Evolutionary conservation across 1,284 basidiomycete genomes (phyloP), one percentile per base, ranked within the genome.

Genomic region (Rhizopogon parksii): DNA sequence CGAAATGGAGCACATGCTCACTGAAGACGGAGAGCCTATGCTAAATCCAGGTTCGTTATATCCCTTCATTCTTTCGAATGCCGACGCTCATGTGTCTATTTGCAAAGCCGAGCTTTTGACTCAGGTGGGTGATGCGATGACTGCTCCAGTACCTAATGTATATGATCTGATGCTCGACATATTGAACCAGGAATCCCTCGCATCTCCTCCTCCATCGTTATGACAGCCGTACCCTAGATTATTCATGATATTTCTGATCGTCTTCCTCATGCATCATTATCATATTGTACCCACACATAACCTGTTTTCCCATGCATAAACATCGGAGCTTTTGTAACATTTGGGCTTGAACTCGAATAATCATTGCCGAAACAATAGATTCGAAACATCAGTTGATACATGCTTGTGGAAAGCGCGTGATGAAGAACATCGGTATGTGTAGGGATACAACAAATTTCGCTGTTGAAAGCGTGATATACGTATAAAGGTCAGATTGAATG

Each of bases 21-120:
- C 78, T 2, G 80, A 82, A 57, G 79, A 82, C 57, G 79, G 77
- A 12, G 79, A 79, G 59, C 76, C 79, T 8, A 83, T 84, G 79
- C 65, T 84, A 53, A 81, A 82, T 61, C 79, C 82, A 66, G 80
- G 81, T 83, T 47, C 27, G 11, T 36, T 9, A 54, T 25, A 17
- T 17, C 25, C 40, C 34, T 42, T 51, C 5, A 32, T 11, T 7
- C 36, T 30, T 40, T 45, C 24, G 25, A 9, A 8, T 11, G 27
- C 37, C 53, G 35, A 60, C 35, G 14, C 6, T 39, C 3, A 12
- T 56, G 37, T 49, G 25, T 30, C 8, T 34, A 45, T 45, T 21
- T 35, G 24, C 42, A 45, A 36, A 83, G 81, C 78, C 53, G 81
- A 83, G 57, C 68, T 83, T 43, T 68, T 83, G 60, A 82, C 81